These are phyloP conservation scores for Quercus aquifolioides DNA, from an alignment of 306 rosid genomes.

Conservation along the genomic window DNA sequence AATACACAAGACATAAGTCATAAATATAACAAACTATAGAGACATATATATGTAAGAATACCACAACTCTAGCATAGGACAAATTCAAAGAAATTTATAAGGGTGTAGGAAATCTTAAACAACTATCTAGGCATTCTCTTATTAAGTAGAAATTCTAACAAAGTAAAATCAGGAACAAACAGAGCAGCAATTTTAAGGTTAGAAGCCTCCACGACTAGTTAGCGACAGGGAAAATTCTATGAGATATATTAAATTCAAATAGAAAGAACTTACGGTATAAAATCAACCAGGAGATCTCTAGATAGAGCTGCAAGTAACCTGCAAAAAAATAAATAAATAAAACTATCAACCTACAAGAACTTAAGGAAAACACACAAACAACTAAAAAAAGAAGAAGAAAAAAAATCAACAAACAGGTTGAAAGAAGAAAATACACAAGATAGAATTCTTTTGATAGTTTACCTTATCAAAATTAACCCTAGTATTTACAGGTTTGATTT, in stretches of 20 bases:
- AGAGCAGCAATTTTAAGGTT: neutral
- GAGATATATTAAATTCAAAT: conserved; percentile 24
- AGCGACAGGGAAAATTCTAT: neutral
- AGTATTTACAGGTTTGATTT: no score
- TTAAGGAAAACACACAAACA: conserved; percentile 1
- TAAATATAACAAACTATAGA: conserved; percentile 2
- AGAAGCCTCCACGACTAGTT: neutral
- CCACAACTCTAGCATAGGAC: neutral
- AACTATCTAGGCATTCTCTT: neutral
- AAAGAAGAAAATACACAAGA: neutral
- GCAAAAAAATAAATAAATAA: conserved; percentile 28
- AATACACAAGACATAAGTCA: conserved; percentile 18
- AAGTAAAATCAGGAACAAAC: conserved; percentile 1
- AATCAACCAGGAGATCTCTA: conserved; percentile 78
- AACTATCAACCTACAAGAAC: conserved; percentile 13
- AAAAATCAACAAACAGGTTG: neutral
- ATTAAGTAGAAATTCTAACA: neutral
- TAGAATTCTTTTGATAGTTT: neutral
- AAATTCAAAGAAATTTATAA: conserved; percentile 1
- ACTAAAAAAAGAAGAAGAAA: neutral
- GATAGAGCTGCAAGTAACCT: conserved; percentile 80
- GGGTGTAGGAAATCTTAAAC: neutral
- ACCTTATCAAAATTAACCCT: neutral
- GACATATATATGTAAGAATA: neutral
- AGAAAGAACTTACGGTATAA: conserved; percentile 70